Conservation (phyloP, 805 yeast genomes). For the Saturnispora zaruensis region DNA sequence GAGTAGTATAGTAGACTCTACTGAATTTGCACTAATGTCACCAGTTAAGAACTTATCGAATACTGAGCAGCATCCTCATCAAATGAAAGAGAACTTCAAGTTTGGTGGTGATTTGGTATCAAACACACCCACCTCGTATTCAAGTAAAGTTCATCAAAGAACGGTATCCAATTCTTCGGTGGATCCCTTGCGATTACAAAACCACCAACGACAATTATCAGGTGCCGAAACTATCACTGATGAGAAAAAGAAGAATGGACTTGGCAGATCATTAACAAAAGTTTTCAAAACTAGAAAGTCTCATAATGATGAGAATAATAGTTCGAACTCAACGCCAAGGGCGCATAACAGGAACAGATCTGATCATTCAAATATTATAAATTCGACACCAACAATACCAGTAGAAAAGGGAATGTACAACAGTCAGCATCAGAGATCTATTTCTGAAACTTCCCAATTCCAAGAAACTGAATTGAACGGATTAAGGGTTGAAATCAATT, state of each 20-base stretch:
- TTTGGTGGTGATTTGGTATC: slow-evolving; percentile 6
- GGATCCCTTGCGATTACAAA: neutral
- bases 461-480: slow-evolving; percentile 33
- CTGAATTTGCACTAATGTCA: slow-evolving; percentile 3
- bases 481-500: slow-evolving; percentile 33
- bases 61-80: slow-evolving; percentile 2
- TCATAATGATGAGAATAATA: slow-evolving; percentile 12
- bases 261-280: slow-evolving; percentile 20
- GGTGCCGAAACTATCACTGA: slow-evolving; percentile 42
- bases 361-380: slow-evolving; percentile 27
- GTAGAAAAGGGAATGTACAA: slow-evolving; percentile 11
- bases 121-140: neutral
- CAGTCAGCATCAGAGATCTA: slow-evolving; percentile 36
- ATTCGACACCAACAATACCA: slow-evolving; percentile 39
- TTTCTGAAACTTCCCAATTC: slow-evolving; percentile 36
- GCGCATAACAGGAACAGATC: slow-evolving; percentile 21
- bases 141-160: neutral
- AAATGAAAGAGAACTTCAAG: neutral
- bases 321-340: neutral
- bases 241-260: slow-evolving; percentile 17
- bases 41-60: neutral
- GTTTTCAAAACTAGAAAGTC: slow-evolving; percentile 25
- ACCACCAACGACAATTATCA: slow-evolving; percentile 20
- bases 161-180: neutral
- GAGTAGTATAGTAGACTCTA: slow-evolving; percentile 10